Conservation (phyloP, 1,284 basidiomycete genomes). For the Ustilago sp. region DNA sequence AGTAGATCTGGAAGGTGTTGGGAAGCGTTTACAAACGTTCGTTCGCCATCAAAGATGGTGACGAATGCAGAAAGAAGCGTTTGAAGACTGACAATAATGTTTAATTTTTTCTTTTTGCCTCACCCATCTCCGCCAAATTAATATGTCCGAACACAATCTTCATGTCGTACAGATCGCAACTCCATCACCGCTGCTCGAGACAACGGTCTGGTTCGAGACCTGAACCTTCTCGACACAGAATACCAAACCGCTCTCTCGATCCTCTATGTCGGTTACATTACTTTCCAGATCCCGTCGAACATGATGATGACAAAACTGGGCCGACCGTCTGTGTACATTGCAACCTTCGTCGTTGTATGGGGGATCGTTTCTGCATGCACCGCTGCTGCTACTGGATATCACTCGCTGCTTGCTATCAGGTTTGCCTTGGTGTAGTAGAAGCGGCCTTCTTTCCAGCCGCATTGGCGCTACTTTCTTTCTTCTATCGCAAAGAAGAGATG, state of each 20-base stretch:
- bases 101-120: neutral
- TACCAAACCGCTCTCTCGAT: conserved; percentile 76
- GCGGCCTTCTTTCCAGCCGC: conserved; percentile 61
- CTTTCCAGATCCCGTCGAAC: conserved; percentile 80
- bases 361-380: conserved; percentile 57
- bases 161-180: conserved; percentile 12
- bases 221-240: conserved; percentile 56
- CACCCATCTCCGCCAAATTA: no score
- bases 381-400: conserved; percentile 64
- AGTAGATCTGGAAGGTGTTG: neutral
- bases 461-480: conserved; percentile 67
- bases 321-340: conserved; percentile 64
- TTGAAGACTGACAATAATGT: neutral
- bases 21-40: neutral
- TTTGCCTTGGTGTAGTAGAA: conserved; percentile 69
- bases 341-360: conserved; percentile 52
- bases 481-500: conserved; percentile 69
- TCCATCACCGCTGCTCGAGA: conserved; percentile 41
- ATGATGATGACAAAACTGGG: conserved; percentile 65
- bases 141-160: no score
- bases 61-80: neutral
- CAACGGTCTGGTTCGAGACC: conserved; percentile 57
- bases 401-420: conserved; percentile 62
- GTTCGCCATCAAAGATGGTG: no score
- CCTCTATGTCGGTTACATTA: conserved; percentile 81